Conservation (phyloP, 441 rosid species). For the Hypseocharis bilobata region DNA sequence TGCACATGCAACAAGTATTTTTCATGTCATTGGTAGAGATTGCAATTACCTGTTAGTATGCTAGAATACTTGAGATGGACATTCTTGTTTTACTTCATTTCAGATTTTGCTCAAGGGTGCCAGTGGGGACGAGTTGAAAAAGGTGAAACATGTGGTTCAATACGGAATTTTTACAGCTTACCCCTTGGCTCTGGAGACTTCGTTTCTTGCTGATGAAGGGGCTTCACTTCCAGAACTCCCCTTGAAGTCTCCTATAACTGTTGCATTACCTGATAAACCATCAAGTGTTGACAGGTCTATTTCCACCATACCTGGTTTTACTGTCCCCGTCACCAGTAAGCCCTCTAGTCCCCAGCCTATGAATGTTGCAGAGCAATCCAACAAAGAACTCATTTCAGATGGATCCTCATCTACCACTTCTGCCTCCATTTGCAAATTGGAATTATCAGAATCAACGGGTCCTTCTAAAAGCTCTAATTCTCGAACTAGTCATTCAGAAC, state of each 20-base stretch:
- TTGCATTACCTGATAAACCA: constrained; percentile 70
- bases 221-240: constrained; percentile 81
- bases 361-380: constrained; percentile 46
- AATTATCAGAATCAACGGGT: constrained; percentile 25
- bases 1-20: neutral
- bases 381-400: constrained; percentile 43
- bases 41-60: neutral
- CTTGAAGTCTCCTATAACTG: constrained; percentile 60
- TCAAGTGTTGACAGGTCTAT: constrained; percentile 66
- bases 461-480: constrained; percentile 36
- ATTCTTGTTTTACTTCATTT: constrained; percentile 22
- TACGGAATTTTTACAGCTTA: constrained; percentile 98
- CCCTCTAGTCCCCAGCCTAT: constrained; percentile 34
- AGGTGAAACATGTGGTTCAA: constrained; percentile 88
- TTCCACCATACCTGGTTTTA: constrained; percentile 78
- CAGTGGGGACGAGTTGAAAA: constrained; percentile 71
- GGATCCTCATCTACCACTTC: constrained; percentile 30
- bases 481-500: constrained; percentile 23
- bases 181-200: constrained; percentile 87
- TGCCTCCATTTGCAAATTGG: constrained; percentile 33
- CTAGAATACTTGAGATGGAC: constrained; percentile 14
- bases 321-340: constrained; percentile 42
- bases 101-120: constrained; percentile 96
- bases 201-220: constrained; percentile 96
- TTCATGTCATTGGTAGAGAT: neutral